These are phyloP conservation scores for Rubroshorea leprosula DNA, from an alignment of 345 rosid species.

Conservation along the genomic window DNA sequence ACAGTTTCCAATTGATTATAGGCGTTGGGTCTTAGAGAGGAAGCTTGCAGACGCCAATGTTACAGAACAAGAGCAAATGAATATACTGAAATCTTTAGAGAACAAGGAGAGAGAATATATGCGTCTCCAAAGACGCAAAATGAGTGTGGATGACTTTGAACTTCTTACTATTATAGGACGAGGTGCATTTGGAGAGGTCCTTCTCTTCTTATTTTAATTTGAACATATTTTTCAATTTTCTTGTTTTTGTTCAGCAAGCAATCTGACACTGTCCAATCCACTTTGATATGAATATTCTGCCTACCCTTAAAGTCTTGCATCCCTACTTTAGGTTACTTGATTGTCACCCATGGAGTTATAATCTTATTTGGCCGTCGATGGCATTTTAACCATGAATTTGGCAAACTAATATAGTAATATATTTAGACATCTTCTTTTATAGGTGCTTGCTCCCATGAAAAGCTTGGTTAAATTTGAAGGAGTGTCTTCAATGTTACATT, in stretches of 20 bases:
- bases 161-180: slow-evolving; percentile 77
- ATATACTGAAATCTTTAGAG: slow-evolving; percentile 85
- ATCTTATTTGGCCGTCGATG: no score
- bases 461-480: no score
- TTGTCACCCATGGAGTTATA: background rate
- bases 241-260: background rate
- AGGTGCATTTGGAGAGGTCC: slow-evolving; percentile 87
- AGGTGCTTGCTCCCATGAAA: no score
- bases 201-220: background rate
- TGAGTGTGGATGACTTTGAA: slow-evolving; percentile 93
- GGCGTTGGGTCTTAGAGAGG: slow-evolving; percentile 69
- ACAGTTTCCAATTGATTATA: no score
- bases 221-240: slow-evolving; percentile 2
- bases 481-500: no score
- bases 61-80: slow-evolving; percentile 91
- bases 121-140: slow-evolving; percentile 94
- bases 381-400: no score
- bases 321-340: no score
- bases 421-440: no score
- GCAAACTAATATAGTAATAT: no score
- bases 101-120: slow-evolving; percentile 94
- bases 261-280: no score
- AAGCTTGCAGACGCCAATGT: slow-evolving; percentile 96
- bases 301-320: no score
- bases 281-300: no score